Evolutionary conservation across 2,329 filamentous ascomycete species (phyloP).

Genomic region (Cadophora luteo-olivacea): DNA sequence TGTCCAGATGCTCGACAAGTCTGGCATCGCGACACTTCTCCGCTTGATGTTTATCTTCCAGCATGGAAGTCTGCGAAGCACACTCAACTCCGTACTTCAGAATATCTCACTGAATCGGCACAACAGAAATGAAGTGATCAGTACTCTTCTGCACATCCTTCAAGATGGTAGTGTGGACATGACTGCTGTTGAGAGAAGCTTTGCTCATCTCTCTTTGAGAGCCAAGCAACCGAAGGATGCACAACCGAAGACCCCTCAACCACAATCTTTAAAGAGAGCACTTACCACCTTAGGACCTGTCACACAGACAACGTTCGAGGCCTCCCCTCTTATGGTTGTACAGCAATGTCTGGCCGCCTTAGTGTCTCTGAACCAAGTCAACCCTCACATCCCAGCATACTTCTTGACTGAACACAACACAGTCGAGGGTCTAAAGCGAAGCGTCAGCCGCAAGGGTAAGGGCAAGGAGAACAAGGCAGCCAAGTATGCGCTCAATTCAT

Average conservation of each 20-base stretch:
- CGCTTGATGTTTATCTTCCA: conserved; percentile 99
- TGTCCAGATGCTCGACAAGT: conserved; percentile 96
- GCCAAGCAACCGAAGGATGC: conserved; percentile 77
- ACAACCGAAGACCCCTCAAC: conserved; percentile 78
- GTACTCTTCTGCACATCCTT: conserved; percentile 88
- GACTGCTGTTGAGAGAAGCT: conserved; percentile 92
- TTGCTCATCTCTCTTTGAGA: conserved; percentile 88
- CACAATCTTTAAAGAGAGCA: conserved; percentile 77
- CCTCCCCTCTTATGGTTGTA: conserved; percentile 92
- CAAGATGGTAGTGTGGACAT: conserved; percentile 96
- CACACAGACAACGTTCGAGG: conserved; percentile 74
- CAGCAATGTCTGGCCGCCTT: conserved; percentile 92
- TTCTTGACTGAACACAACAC: conserved; percentile 96
- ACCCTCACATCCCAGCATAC: conserved; percentile 85
- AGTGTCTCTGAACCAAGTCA: conserved; percentile 82
- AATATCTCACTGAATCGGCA: conserved; percentile 97
- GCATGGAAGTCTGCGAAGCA: conserved; percentile 82
- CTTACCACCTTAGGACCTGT: conserved; percentile 62
- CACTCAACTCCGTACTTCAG: conserved; percentile 85
- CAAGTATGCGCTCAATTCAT: conserved; percentile 90
- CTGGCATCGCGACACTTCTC: conserved; percentile 92
- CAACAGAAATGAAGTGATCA: conserved; percentile 92
- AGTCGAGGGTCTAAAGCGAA: conserved; percentile 76
- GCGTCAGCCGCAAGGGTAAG: conserved; percentile 83
- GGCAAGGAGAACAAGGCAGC: conserved; percentile 82